A percentile compares a stretch with the other conserved stretches of the same genome.
These are phyloP conservation scores for Epithele typhae DNA, from an alignment of 768 basidiomycete species.

Conservation along the genomic window DNA sequence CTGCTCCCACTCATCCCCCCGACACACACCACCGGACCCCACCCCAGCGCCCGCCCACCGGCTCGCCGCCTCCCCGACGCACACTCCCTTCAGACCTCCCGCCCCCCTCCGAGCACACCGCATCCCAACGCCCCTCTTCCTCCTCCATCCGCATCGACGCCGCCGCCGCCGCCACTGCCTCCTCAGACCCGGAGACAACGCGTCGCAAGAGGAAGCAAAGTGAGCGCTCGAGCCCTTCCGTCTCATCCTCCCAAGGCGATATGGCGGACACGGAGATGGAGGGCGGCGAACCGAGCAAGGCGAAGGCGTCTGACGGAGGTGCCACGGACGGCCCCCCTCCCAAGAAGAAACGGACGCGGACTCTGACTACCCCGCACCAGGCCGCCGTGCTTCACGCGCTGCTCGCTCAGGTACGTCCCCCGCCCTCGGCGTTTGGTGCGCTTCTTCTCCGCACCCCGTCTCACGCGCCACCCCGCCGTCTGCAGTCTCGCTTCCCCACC, in stretches of 20 bases:
- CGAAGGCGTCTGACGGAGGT: constrained; percentile 30
- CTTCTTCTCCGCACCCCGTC: not conserved
- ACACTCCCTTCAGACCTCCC: constrained; percentile 14
- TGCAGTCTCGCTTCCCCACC: constrained; percentile 82
- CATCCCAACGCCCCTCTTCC: constrained; percentile 3
- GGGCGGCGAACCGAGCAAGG: constrained; percentile 38
- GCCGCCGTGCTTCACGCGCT: constrained; percentile 83
- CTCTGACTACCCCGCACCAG: constrained; percentile 84
- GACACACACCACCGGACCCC: constrained; percentile 8
- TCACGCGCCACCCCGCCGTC: not conserved
- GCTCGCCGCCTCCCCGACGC: constrained; percentile 10
- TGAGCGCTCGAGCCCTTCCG: constrained; percentile 24
- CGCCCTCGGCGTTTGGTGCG: not conserved
- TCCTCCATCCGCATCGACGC: constrained; percentile 8
- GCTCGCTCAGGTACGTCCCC: constrained; percentile 65
- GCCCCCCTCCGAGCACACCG: constrained; percentile 7
- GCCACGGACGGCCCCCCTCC: constrained; percentile 32
- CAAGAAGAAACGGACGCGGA: constrained; percentile 82
- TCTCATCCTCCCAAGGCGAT: constrained; percentile 29
- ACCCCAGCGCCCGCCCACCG: not conserved
- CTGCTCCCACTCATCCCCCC: constrained; percentile 14
- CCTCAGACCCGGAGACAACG: constrained; percentile 12
- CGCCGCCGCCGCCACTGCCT: not conserved
- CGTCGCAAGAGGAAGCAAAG: constrained; percentile 1
- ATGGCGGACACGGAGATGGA: constrained; percentile 59